Base-by-base conservation (phyloP, 768 basidiomycete genomes). In the Hebeloma cylindrosporum region DNA sequence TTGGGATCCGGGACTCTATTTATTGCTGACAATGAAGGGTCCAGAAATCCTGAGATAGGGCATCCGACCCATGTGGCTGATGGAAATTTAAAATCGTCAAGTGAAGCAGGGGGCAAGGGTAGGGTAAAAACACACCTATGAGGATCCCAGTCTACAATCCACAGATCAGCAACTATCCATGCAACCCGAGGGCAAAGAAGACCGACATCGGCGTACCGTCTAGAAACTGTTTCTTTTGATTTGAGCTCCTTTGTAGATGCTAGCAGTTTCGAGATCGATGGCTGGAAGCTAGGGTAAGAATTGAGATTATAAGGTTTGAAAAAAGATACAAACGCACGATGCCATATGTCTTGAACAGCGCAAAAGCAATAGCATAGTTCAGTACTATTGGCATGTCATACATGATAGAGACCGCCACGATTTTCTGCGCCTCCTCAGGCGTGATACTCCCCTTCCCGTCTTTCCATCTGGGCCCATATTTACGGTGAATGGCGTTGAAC, bases 321-420 rank as follows among this genome's bases (percentile, higher is more conserved):
- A 18, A 17, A 28, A 33, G 33, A 20, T n/a, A n/a, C 5, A 26
- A 11, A 39, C 56, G 44, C 41, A 57, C 56, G 23, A 57, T 46
- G 4, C 41, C 50, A 51, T 74, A 78, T 3, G 77, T 78, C 59
- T 77, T 78, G 66, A 78, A 78, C 47, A 79, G 52, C 3, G 77
- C 78, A 55, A 79, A 75, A 1, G 72, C 60, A 23, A 73, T 34
- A 0, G 74, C 54, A 50, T 70, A 69, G 36, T 64, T 63, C 42
- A 70, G 34, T 2, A 79, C 43, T 11, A 52, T 40, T 4, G 76
- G 75, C 72, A 77, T 75, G 49, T 79, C 77, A 43, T 69, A 77
- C 10, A 58, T 42, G 3, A 51, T 44, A 2, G 69, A 60, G 2
- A 64, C 46, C 33, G 59, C 56, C 16, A 72, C 50, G 20, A 79